These are phyloP conservation scores for Withania somnifera DNA, from an alignment of 305 asterid species.

Conservation along the genomic window DNA sequence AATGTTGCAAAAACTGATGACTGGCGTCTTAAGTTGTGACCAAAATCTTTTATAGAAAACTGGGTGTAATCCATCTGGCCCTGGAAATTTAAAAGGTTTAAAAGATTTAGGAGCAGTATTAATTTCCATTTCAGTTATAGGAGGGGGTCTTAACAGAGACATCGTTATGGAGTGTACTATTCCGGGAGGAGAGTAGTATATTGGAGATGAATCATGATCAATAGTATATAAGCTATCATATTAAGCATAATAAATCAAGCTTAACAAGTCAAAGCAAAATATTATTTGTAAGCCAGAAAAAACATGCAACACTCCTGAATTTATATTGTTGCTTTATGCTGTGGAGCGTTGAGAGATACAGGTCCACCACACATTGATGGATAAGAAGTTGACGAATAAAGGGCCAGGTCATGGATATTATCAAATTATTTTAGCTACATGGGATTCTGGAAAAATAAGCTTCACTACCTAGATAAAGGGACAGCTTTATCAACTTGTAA, in stretches of 20 bases:
- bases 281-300: not conserved
- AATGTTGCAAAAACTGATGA: not conserved
- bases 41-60: not conserved
- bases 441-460: not conserved
- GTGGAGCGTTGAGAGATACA: not conserved
- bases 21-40: not conserved
- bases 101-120: not conserved
- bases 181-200: not conserved
- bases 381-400: not conserved
- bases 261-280: not conserved
- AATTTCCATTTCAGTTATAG: not conserved
- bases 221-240: not conserved
- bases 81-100: no score
- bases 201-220: not conserved
- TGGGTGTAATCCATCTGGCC: not conserved
- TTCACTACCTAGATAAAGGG: not conserved
- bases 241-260: not conserved
- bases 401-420: not conserved
- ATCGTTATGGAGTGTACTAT: not conserved
- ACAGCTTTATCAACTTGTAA: not conserved
- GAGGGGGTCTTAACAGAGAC: not conserved
- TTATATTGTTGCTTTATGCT: not conserved
- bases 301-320: not conserved
- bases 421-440: not conserved
- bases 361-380: not conserved